Base-by-base conservation (phyloP, 495 filamentous ascomycete genomes). In the Aspergillus biplanus region DNA sequence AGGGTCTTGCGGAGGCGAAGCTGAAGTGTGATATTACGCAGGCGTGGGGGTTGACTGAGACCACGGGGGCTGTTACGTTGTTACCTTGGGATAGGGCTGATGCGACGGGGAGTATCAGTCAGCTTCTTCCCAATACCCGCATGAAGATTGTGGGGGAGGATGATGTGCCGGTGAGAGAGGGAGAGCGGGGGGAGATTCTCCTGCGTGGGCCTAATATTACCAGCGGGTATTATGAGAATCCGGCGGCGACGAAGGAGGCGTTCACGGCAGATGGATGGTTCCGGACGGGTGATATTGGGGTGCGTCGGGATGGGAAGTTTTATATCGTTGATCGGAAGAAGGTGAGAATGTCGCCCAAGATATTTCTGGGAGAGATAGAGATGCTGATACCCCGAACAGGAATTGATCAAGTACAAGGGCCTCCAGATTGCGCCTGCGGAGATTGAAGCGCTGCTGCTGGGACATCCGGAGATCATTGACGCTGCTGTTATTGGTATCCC, bases 281-380 rank as follows among this genome's bases (percentile, higher is more conserved):
- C 34, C 54, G 34, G 7, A 57, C 54, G 3, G 54, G 54, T 0
- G 54, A 57, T 16, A 57, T 57, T 42, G 54, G 16, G 2, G 16
- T 57, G 35, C 7, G 31, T 3, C 55, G 21, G 9, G 34, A 48
- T 46, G 50, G 31, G 13, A 55, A 62, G 33, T 33, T 42, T 33
- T 33, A 62, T n/a, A 62, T 52, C 16, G 16, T 52, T 3, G 42
- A 62, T 9, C 53, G 52, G 11, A 54, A 57, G 34, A 57, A 57
- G 34, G 46, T 49, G 13, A 49, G 46, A 16, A n/a, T n/a, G n/a
- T n/a, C n/a, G n/a, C n/a, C n/a, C n/a, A n/a, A n/a, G n/a, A n/a
- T n/a, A n/a, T n/a, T n/a, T n/a, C n/a, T n/a, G n/a, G n/a, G n/a
- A n/a, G n/a, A n/a, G n/a, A n/a, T n/a, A n/a, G n/a, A 18, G 18